These are phyloP conservation scores for Vaucheria bursata DNA, from an alignment of 352 stramenopile species.

Conservation along the genomic window DNA sequence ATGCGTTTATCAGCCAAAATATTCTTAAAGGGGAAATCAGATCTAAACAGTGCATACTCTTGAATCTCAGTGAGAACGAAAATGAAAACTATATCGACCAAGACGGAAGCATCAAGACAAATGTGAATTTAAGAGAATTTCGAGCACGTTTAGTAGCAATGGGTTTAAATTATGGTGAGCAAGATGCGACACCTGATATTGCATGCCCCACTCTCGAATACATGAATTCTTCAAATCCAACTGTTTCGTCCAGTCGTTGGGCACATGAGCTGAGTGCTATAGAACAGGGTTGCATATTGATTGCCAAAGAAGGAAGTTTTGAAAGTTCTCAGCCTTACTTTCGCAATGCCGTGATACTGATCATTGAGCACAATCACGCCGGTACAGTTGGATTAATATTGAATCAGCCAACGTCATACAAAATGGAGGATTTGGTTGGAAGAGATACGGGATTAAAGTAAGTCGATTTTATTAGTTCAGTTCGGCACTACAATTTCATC, in stretches of 20 bases:
- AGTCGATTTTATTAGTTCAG: too few relatives aligned
- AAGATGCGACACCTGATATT: not conserved
- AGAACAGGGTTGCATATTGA: slow-evolving; percentile 5
- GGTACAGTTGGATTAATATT: slow-evolving; percentile 3
- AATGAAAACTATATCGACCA: too few relatives aligned
- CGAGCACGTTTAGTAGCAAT: not conserved
- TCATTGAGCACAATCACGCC: not conserved
- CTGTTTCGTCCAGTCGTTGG: not conserved
- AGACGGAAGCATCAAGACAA: too few relatives aligned
- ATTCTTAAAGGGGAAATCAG: too few relatives aligned
- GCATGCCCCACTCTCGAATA: not conserved
- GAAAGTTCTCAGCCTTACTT: not conserved
- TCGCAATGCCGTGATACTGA: not conserved
- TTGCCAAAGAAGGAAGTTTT: not conserved
- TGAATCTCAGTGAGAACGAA: too few relatives aligned
- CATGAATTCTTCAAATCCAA: not conserved
- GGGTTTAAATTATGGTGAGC: slow-evolving; percentile 1
- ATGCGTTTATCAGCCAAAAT: too few relatives aligned
- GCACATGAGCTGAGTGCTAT: not conserved
- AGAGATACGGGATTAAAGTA: too few relatives aligned
- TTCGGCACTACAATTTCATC: too few relatives aligned
- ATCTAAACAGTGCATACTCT: too few relatives aligned
- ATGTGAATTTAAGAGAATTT: not conserved
- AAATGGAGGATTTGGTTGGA: not conserved
- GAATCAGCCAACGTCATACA: not conserved